Percentiles rank a stretch among this genome's conserved stretches.
These are phyloP conservation scores for Dictyostelium citrinum DNA, from an alignment of 78 protist species.

Conservation along the genomic window DNA sequence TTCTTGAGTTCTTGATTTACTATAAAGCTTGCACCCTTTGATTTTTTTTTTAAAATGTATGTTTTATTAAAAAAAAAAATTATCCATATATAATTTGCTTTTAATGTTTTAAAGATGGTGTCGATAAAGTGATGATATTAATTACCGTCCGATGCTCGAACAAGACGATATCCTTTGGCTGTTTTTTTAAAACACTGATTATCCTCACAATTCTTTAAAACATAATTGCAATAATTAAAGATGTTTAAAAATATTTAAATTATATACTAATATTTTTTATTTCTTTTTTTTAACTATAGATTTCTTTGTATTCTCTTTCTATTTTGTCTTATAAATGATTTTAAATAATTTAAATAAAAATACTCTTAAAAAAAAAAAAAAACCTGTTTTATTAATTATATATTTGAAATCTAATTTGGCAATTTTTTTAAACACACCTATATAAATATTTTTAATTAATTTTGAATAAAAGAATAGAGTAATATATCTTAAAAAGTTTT, in stretches of 20 bases:
- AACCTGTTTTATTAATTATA: no score
- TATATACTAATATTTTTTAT: background rate
- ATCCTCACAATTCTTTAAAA: background rate
- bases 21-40: no score
- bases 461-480: no score
- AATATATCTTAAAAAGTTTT: no score
- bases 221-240: background rate
- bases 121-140: constrained; percentile 12
- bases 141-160: constrained; percentile 11
- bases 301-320: background rate
- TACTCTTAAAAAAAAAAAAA: background rate
- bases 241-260: background rate
- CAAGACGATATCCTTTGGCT: constrained; percentile 9
- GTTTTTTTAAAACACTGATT: constrained; percentile 29
- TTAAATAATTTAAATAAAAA: background rate
- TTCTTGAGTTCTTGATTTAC: no score
- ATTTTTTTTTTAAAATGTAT: no score
- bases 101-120: background rate
- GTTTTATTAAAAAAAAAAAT: no score
- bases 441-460: no score
- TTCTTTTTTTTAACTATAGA: background rate
- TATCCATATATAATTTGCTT: background rate
- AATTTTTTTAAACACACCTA: no score
- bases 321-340: no score
- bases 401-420: no score